Evolutionary conservation across 805 yeast genomes (phyloP), one percentile per base, ranked within the genome.

Genomic region (Pichia ethanolica): DNA sequence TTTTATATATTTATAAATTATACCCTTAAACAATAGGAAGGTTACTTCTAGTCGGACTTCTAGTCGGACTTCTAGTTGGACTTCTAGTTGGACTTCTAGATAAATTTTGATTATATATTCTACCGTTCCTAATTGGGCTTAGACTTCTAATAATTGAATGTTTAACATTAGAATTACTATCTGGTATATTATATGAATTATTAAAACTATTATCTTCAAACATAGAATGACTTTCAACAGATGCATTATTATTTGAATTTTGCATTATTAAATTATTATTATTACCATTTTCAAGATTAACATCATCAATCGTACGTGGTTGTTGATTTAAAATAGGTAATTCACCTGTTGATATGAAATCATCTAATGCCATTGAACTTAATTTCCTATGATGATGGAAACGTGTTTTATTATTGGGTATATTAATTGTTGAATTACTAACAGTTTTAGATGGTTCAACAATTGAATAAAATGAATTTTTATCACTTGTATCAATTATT

Each of bases 341-440:
- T 28, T 47, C 54, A 25, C 63, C 63, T 7, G 60, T 59, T 5
- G 56, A 49, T 1, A 63, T 61, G 42, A 63, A 63, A 38, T 63
- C 66, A 49, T 63, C 67, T 36, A 64, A 41, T 3, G 57, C 49
- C 10, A 49, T 46, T 10, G 63, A 53, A 49, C 65, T 60, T 35
- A 56, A 51, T 12, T 62, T 55, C 36, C 59, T 57, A 35, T 48
- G 57, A 44, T 59, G 57, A 43, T 59, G 62, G 39, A 55, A 53
- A 36, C 58, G 59, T 1, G 52, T 44, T 25, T 47, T 50, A 14
- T 40, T 50, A 25, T 54, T 60, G 11, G 55, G 54, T 11, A 44
- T 48, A 26, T 49, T 45, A 7, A 47, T 34, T 7, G 50, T 26
- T 9, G 45, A 25, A 26, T 44, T 50, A 13, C 50, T 51, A 25